Percentiles rank a stretch among this genome's conserved stretches.
phyloP scores from a whole-genome alignment of 2,329 filamentous ascomycete species.

The Colletotrichum gigasporum region DNA sequence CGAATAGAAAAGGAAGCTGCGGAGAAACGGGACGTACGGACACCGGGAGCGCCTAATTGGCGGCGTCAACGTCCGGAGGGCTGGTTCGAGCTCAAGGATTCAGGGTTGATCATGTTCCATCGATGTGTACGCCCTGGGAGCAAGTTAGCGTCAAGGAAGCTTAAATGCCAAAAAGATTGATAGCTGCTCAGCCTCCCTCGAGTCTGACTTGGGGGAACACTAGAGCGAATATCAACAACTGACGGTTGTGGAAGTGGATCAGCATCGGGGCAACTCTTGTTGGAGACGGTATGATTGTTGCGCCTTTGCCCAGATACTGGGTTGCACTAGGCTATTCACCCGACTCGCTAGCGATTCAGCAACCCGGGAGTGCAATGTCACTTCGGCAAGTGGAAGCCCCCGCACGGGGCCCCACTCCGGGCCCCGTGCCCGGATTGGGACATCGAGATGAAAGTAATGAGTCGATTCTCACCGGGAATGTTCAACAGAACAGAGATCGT shows the following conservation, averaged over 20 bases:
- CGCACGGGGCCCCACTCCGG: slow-evolving; percentile 8
- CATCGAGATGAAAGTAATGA: not conserved
- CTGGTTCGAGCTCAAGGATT: not conserved
- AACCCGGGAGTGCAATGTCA: slow-evolving; percentile 4
- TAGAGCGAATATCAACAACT: not conserved
- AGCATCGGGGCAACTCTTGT: slow-evolving; percentile 16
- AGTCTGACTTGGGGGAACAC: not conserved
- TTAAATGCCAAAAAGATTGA: slow-evolving; percentile 8
- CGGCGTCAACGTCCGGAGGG: not conserved
- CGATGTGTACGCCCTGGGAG: not conserved
- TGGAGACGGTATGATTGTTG: slow-evolving; percentile 21
- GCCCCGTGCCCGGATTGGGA: slow-evolving; percentile 8
- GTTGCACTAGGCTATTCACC: slow-evolving; percentile 2
- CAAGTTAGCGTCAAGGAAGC: not conserved
- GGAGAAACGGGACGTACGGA: slow-evolving; percentile 5
- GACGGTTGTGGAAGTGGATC: slow-evolving; percentile 7
- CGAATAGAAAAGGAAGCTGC: not conserved
- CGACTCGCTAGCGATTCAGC: slow-evolving; percentile 5
- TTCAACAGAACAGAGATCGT: not conserved
- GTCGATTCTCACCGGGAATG: not conserved
- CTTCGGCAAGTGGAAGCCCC: not conserved
- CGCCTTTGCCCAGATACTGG: slow-evolving; percentile 11
- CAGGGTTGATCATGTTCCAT: not conserved
- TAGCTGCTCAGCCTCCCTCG: slow-evolving; percentile 17
- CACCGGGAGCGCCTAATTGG: not conserved